A percentile compares a stretch with the other conserved stretches of the same genome.
phyloP scores from a whole-genome alignment of 1,284 basidiomycete species.

The Cutaneotrichosporon dermatis region DNA sequence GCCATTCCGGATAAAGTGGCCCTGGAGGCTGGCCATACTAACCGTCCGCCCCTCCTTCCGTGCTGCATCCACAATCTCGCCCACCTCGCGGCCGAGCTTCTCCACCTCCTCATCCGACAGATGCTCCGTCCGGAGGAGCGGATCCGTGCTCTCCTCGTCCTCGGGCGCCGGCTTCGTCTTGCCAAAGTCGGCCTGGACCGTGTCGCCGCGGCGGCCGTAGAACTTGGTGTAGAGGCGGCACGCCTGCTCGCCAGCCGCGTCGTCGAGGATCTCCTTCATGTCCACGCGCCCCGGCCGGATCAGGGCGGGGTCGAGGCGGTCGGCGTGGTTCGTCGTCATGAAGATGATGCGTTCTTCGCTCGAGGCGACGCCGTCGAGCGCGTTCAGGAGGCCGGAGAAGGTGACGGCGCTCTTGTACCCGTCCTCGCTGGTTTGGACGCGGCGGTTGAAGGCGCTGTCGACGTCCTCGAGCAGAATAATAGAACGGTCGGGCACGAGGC shows the following conservation, averaged over 20 bases:
- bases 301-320: conserved; percentile 65
- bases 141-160: conserved; percentile 2
- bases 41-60: conserved; percentile 56
- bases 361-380: conserved; percentile 93
- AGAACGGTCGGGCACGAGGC: conserved; percentile 86
- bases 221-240: conserved; percentile 75
- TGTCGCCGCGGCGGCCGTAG: conserved; percentile 53
- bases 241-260: conserved; percentile 80
- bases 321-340: conserved; percentile 96
- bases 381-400: conserved; percentile 96
- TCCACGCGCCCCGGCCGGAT: conserved; percentile 95
- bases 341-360: conserved; percentile 97
- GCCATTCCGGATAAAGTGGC: conserved; percentile 76
- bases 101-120: conserved; percentile 51
- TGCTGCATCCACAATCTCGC: conserved; percentile 57
- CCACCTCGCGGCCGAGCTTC: conserved; percentile 56
- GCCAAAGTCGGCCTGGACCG: conserved; percentile 8
- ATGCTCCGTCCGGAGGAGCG: conserved; percentile 9
- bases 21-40: conserved; percentile 92
- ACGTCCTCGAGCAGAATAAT: conserved; percentile 95
- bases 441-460: conserved; percentile 94
- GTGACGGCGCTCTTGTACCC: conserved; percentile 95
- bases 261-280: conserved; percentile 75
- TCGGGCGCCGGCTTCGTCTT: not conserved
- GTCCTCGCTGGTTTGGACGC: conserved; percentile 80